A percentile compares a stretch with the other conserved stretches of the same genome.
Evolutionary conservation across 306 rosid species (phyloP).

Genomic region (Styphnolobium japonicum): DNA sequence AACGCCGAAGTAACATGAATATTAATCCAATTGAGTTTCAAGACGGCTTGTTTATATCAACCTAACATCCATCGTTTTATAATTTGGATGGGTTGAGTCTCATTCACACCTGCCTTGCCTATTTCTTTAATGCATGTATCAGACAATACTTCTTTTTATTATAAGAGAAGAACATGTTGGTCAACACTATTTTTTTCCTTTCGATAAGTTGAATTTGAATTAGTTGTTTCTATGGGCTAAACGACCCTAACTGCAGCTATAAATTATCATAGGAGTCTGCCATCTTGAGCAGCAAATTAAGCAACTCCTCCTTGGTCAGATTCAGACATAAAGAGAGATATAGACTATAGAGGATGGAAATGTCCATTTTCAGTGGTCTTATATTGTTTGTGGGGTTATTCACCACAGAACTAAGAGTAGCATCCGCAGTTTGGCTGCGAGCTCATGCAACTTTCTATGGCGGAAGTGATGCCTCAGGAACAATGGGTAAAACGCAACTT

Average conservation of each 20-base stretch:
- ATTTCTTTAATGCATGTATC: neutral
- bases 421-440: slow-evolving; percentile 39
- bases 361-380: slow-evolving; percentile 2
- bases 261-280: slow-evolving; percentile 14
- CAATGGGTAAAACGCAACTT: slow-evolving; percentile 49
- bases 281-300: slow-evolving; percentile 31
- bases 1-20: neutral
- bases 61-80: neutral
- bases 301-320: neutral
- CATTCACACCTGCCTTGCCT: slow-evolving; percentile 8
- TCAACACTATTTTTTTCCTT: slow-evolving; percentile 5
- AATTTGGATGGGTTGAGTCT: slow-evolving; percentile 14
- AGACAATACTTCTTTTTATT: neutral
- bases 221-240: neutral
- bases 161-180: neutral
- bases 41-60: neutral
- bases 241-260: slow-evolving; percentile 30
- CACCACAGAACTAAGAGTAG: slow-evolving; percentile 31
- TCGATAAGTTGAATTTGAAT: neutral
- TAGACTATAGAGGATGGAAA: slow-evolving; percentile 36
- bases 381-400: slow-evolving; percentile 26
- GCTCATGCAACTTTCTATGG: slow-evolving; percentile 72
- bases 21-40: neutral
- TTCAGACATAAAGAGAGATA: neutral
- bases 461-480: slow-evolving; percentile 70